Conservation (phyloP, 768 basidiomycete genomes). For the Thelephora aurantiotincta region DNA sequence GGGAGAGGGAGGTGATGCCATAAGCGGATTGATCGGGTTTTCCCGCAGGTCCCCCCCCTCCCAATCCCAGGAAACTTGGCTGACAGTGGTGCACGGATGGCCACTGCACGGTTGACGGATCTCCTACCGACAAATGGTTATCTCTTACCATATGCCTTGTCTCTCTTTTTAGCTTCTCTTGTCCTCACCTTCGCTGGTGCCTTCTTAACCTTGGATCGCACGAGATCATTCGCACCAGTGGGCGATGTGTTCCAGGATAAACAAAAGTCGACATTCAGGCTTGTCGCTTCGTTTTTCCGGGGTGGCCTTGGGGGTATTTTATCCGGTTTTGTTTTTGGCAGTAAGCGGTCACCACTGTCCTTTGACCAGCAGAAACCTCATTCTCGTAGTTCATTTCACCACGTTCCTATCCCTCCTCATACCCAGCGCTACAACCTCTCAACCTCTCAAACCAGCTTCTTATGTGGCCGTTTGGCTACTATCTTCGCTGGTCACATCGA, state of each 20-base stretch:
- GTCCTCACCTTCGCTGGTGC: conserved; percentile 52
- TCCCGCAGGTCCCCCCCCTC: too few relatives aligned
- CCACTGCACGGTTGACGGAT: conserved; percentile 1
- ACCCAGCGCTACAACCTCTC: conserved; percentile 31
- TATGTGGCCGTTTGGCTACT: conserved; percentile 52
- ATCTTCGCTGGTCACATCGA: conserved; percentile 29
- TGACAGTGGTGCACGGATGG: neutral
- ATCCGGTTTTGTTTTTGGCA: conserved; percentile 42
- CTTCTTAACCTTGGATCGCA: conserved; percentile 58
- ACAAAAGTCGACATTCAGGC: conserved; percentile 14
- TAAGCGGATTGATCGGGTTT: too few relatives aligned
- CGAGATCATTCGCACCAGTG: conserved; percentile 39
- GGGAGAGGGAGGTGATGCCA: neutral
- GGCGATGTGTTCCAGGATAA: conserved; percentile 17
- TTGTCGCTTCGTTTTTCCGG: conserved; percentile 29
- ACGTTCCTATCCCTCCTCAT: conserved; percentile 49
- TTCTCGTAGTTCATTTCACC: conserved; percentile 33
- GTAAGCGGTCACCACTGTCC: conserved; percentile 22
- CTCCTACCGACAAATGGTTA: conserved; percentile 36
- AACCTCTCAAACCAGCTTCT: conserved; percentile 28
- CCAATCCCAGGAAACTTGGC: too few relatives aligned
- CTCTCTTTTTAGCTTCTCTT: conserved; percentile 44
- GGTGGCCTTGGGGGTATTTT: conserved; percentile 53
- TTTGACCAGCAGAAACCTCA: neutral
- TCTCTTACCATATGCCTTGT: conserved; percentile 41